Percentiles rank a stretch among this genome's conserved stretches.
phyloP scores from a whole-genome alignment of 2,329 filamentous ascomycete genomes.

The Scopulariopsis brevicaulis region DNA sequence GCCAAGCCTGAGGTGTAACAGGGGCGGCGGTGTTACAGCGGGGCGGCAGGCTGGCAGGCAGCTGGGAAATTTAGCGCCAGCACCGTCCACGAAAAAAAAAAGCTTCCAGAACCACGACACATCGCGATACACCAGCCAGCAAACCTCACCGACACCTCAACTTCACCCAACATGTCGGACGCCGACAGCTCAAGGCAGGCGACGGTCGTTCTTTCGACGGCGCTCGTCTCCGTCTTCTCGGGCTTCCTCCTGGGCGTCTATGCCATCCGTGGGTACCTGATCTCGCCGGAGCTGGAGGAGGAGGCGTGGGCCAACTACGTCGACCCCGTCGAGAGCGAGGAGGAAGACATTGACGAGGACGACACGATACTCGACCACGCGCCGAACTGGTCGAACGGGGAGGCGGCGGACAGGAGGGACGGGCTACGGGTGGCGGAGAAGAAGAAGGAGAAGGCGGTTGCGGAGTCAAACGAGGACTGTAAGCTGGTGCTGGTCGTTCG shows the following conservation, averaged over 20 bases:
- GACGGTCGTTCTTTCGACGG: slow-evolving; percentile 54
- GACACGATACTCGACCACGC: slow-evolving; percentile 52
- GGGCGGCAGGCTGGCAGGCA: neutral
- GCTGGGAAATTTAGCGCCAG: neutral
- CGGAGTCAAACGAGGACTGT: slow-evolving; percentile 61
- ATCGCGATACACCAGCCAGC: neutral
- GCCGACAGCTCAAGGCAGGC: slow-evolving; percentile 1
- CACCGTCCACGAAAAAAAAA: neutral
- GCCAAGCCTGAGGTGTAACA: neutral
- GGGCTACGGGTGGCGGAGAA: slow-evolving; percentile 36
- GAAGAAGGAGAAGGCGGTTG: slow-evolving; percentile 21
- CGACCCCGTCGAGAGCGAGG: slow-evolving; percentile 57
- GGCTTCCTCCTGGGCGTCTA: slow-evolving; percentile 80
- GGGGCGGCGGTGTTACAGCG: neutral
- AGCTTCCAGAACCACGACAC: neutral
- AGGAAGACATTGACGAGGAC: slow-evolving; percentile 54
- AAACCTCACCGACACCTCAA: neutral
- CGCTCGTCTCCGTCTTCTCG: slow-evolving; percentile 59
- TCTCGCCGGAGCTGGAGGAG: slow-evolving; percentile 42
- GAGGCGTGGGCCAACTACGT: slow-evolving; percentile 42
- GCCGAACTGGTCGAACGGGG: slow-evolving; percentile 53
- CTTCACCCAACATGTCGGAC: neutral
- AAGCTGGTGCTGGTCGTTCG: slow-evolving; percentile 88
- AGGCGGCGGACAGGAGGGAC: slow-evolving; percentile 47
- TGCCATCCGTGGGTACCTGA: slow-evolving; percentile 47